phyloP scores from a whole-genome alignment of 2,329 filamentous ascomycete species.

The Akanthomyces dipterigenus region DNA sequence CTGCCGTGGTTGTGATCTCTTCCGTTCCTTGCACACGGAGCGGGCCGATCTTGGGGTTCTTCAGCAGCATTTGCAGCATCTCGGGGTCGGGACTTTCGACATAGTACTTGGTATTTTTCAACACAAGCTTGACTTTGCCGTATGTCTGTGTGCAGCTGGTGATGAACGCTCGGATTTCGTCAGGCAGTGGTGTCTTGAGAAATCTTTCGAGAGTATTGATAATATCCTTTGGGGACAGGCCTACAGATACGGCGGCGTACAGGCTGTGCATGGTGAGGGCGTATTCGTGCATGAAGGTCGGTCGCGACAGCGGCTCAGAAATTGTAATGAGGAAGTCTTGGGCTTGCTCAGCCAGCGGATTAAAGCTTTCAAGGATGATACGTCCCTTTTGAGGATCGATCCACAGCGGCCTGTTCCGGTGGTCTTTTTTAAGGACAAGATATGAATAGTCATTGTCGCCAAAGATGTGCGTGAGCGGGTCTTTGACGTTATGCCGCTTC shows the following conservation, averaged over 20 bases:
- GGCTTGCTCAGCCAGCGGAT: conserved; percentile 68
- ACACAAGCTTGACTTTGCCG: conserved; percentile 89
- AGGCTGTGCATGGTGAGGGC: conserved; percentile 77
- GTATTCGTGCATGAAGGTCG: conserved; percentile 82
- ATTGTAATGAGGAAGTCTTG: conserved; percentile 89
- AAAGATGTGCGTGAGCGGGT: conserved; percentile 41
- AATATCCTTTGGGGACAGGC: conserved; percentile 83
- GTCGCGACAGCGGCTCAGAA: conserved; percentile 78
- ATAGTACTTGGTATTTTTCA: conserved; percentile 92
- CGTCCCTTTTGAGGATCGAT: conserved; percentile 73
- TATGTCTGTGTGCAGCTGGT: conserved; percentile 77
- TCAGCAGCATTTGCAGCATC: conserved; percentile 79
- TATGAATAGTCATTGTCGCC: conserved; percentile 65
- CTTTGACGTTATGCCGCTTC: conserved; percentile 35
- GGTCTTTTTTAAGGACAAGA: conserved; percentile 73
- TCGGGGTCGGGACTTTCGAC: conserved; percentile 86
- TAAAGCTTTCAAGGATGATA: conserved; percentile 89
- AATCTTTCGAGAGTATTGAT: conserved; percentile 82
- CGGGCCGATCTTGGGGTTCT: conserved; percentile 74
- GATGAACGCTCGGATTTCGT: conserved; percentile 75
- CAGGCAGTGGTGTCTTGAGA: conserved; percentile 79
- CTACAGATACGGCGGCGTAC: conserved; percentile 87
- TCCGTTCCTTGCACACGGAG: conserved; percentile 65
- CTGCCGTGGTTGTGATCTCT: conserved; percentile 72
- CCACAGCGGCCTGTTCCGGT: conserved; percentile 77